Evolutionary conservation across 1,284 basidiomycete genomes (phyloP).

Genomic region (Hypsizygus ulmarius): DNA sequence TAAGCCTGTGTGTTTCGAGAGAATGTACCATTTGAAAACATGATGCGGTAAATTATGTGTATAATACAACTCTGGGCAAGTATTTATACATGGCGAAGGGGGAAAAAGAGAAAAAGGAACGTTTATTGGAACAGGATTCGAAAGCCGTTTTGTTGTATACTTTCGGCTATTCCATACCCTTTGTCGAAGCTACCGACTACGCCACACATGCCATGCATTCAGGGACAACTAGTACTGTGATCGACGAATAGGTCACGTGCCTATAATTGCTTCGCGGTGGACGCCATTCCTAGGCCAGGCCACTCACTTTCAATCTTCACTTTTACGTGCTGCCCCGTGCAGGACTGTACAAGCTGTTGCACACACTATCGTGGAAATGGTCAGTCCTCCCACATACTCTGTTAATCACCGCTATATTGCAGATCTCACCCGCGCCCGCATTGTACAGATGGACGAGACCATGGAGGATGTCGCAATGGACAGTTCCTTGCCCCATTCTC

Average conservation of each 20-base stretch:
- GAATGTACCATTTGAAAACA: too few species aligned
- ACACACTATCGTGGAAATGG: slow-evolving; percentile 3
- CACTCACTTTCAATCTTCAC: slow-evolving; percentile 6
- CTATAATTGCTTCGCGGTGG: slow-evolving; percentile 17
- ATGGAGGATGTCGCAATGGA: slow-evolving; percentile 39
- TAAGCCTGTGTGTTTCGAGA: neutral
- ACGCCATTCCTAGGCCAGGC: neutral
- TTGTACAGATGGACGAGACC: slow-evolving; percentile 26
- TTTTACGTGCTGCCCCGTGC: neutral
- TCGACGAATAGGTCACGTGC: slow-evolving; percentile 16
- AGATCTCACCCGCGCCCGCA: neutral
- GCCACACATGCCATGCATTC: too few species aligned
- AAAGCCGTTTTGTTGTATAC: too few species aligned
- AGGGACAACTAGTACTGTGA: neutral
- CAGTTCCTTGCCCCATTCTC: slow-evolving; percentile 15
- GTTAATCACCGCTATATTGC: neutral
- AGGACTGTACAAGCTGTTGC: neutral
- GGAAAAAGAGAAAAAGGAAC: too few species aligned
- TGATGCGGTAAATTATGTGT: neutral
- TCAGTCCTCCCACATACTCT: slow-evolving; percentile 4
- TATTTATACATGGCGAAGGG: too few species aligned
- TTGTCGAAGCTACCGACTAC: neutral
- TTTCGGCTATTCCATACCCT: neutral
- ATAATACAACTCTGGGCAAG: too few species aligned
- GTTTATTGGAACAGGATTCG: too few species aligned